These are phyloP conservation scores for Nakaseomyces kungkrabaensis DNA, from an alignment of 1,139 yeast genomes.

Conservation along the genomic window DNA sequence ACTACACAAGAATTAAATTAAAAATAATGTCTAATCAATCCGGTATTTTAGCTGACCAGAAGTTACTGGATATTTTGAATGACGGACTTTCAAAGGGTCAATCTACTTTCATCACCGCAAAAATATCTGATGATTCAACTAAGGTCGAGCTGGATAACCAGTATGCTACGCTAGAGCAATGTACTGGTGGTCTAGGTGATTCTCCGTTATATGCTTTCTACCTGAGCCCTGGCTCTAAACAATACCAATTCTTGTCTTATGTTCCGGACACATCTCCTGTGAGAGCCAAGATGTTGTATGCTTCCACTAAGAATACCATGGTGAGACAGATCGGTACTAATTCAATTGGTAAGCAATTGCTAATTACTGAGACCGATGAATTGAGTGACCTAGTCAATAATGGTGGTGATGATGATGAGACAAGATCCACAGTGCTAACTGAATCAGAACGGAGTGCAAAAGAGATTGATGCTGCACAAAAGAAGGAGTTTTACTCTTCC, in stretches of 20 bases:
- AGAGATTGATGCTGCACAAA: constrained; percentile 23
- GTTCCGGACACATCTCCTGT: constrained; percentile 85
- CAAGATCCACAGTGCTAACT: constrained; percentile 38
- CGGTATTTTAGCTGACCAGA: constrained; percentile 48
- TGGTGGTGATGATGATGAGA: constrained; percentile 17
- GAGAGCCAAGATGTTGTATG: constrained; percentile 84
- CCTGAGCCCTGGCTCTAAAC: constrained; percentile 30
- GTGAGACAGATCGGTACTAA: constrained; percentile 64
- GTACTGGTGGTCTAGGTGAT: constrained; percentile 29
- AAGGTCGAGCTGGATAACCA: constrained; percentile 35
- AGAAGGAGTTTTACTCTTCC: constrained; percentile 10
- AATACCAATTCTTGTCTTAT: constrained; percentile 57
- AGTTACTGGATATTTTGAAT: constrained; percentile 28
- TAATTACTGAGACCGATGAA: constrained; percentile 55
- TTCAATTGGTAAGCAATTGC: constrained; percentile 44
- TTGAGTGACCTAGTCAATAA: constrained; percentile 27
- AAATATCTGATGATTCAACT: constrained; percentile 35
- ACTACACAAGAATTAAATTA: too few species aligned
- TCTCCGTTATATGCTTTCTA: constrained; percentile 55
- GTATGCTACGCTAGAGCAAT: constrained; percentile 30
- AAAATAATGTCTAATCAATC: constrained; percentile 56
- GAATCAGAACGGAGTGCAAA: constrained; percentile 42
- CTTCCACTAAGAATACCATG: constrained; percentile 74
- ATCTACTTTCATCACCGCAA: constrained; percentile 28
- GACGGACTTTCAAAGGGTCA: constrained; percentile 23